Base-by-base conservation (phyloP, 371 early-diverging fungal species). In the Mucor ambiguus region DNA sequence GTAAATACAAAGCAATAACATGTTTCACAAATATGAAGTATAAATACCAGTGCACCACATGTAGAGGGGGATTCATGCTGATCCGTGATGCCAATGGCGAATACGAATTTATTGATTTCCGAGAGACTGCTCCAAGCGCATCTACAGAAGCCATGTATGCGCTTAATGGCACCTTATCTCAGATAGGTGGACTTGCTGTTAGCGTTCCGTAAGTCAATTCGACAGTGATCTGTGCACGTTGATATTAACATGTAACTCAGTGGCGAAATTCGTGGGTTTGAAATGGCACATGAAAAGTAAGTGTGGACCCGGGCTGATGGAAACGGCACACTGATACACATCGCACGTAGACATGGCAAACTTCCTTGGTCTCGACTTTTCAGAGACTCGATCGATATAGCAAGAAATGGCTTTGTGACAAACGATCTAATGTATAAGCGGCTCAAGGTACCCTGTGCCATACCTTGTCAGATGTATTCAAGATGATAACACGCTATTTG, bases 11-110 rank as follows among this genome's bases (percentile, higher is more conserved):
- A 4, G 8, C 20, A 35, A 0, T 9, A 35, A 8, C 24, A 28
- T 5, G n/a, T 24, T 9, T 32, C 29, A 38, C 11, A 30, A 33
- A 2, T 10, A 67, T 7, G 1, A 4, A 26, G 24, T 28, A 10
- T 32, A 56, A 56, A 56, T 43, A 60, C 16, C 30, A 22, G 18
- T 33, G 10, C 48, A 20, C 33, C 22, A 12, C 33, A 33, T 33
- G 32, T 56, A 85, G 91, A 7, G 99, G 99, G 35, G 99, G 99
- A 7, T 98, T 99, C 75, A 91, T 98, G 91, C 76, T 97, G 20
- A 80, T 98, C 6, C 90, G 95, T 24, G 66, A 81, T n/a, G 71
- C 86, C 30, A 74, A 85, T 63, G 82, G 85, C 7, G 75, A 85
- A 32, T 64, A 74, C 38, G 88, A 87, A 41, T 68, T 83, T 16